Percentiles rank a stretch among this genome's conserved stretches.
Conservation (phyloP, 2,329 filamentous ascomycete genomes). For the Colletotrichum trifolii region DNA sequence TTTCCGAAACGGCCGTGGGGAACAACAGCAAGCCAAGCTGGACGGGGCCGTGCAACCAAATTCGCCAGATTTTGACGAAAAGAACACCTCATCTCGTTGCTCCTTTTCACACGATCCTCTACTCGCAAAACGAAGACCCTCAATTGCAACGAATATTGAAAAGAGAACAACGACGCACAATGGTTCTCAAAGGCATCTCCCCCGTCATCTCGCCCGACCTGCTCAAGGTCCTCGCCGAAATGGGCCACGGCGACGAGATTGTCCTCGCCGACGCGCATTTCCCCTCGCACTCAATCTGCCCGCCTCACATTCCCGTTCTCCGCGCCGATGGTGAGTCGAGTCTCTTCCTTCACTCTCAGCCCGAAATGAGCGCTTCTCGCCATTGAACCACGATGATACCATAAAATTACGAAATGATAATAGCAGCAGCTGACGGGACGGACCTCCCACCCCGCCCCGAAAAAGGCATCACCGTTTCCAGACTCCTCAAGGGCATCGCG, state of each 20-base stretch:
- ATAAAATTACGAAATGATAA: background rate
- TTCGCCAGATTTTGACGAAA: no score
- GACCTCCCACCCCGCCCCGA: no score
- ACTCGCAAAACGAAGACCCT: background rate
- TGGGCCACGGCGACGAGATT: constrained; percentile 34
- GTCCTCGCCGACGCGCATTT: constrained; percentile 33
- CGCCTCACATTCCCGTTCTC: constrained; percentile 30
- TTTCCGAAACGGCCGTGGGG: constrained; percentile 12
- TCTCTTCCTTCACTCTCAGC: no score
- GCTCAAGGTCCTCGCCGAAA: constrained; percentile 34
- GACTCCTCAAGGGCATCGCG: constrained; percentile 25
- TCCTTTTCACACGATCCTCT: no score
- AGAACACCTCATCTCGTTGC: background rate
- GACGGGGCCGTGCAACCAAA: no score
- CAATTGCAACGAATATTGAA: background rate
- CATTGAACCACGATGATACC: background rate
- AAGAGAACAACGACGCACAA: background rate
- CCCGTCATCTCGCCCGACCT: constrained; percentile 34
- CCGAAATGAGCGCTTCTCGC: background rate
- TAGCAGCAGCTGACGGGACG: no score
- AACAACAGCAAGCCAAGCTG: no score
- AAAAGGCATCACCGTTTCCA: constrained; percentile 32
- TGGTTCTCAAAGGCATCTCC: constrained; percentile 31
- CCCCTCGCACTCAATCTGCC: constrained; percentile 33
- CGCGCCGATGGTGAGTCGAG: constrained; percentile 28